A percentile compares a stretch with the other conserved stretches of the same genome.
phyloP scores from a whole-genome alignment of 768 basidiomycete genomes.

The Tulasnella sp. region DNA sequence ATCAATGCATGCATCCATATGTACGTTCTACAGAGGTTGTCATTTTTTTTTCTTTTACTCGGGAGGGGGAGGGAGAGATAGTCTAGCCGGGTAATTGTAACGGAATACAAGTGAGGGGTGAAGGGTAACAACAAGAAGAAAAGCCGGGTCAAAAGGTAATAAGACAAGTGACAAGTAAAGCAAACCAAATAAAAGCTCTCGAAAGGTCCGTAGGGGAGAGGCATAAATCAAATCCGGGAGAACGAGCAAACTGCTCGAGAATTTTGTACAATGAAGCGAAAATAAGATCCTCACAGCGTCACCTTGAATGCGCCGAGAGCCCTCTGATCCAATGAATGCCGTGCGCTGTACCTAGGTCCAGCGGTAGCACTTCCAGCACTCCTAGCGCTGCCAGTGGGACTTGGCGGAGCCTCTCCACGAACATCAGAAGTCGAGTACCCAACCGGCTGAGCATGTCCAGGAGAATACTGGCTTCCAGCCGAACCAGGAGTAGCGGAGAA shows the following conservation, averaged over 20 bases:
- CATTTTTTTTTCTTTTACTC: not conserved
- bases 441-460: not conserved
- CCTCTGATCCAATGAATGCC: constrained; percentile 7
- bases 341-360: not conserved
- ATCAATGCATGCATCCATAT: not conserved
- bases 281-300: not conserved
- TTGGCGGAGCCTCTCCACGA: not conserved
- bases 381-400: not conserved
- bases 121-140: not conserved
- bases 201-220: not conserved
- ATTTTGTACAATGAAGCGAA: not conserved
- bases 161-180: not conserved
- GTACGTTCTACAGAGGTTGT: not conserved
- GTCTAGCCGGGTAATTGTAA: not conserved
- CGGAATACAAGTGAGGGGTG: not conserved
- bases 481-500: not conserved
- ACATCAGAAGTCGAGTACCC: not conserved
- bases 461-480: not conserved
- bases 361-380: not conserved
- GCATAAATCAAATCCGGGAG: not conserved
- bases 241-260: not conserved
- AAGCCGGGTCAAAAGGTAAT: not conserved
- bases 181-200: not conserved
- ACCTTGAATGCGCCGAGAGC: constrained; percentile 16
- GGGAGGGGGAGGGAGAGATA: not conserved